Conservation (phyloP, 441 rosid species). For the Erodium chrysanthum region DNA sequence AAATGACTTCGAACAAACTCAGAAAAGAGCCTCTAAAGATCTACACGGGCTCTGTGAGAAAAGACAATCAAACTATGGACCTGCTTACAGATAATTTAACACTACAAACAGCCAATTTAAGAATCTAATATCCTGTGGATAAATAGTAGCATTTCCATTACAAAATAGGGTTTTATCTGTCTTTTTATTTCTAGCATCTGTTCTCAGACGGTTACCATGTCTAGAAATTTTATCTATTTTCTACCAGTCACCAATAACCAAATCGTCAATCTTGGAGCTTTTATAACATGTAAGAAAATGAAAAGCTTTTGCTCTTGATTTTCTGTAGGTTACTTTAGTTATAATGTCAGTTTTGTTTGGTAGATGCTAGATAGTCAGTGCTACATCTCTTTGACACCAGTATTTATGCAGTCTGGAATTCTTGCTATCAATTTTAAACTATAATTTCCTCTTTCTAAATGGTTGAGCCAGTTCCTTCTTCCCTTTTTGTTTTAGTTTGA, state of each 20-base stretch:
- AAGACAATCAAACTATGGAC: neutral
- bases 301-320: neutral
- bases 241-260: neutral
- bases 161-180: neutral
- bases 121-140: neutral
- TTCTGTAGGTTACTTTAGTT: neutral
- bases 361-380: neutral
- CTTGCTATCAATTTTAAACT: neutral
- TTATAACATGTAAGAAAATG: neutral
- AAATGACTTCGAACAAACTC: neutral
- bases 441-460: too few relatives aligned
- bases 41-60: neutral
- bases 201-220: neutral
- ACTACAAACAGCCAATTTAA: neutral
- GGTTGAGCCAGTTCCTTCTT: too few relatives aligned
- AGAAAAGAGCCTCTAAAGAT: too few relatives aligned
- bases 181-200: neutral
- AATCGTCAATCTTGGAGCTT: neutral
- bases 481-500: neutral
- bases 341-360: neutral
- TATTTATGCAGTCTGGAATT: neutral
- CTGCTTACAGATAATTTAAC: neutral
- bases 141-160: neutral
- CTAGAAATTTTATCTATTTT: neutral
- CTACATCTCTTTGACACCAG: neutral